These are phyloP conservation scores for Kodamaea plutei DNA, from an alignment of 1,139 yeast species.

Conservation along the genomic window DNA sequence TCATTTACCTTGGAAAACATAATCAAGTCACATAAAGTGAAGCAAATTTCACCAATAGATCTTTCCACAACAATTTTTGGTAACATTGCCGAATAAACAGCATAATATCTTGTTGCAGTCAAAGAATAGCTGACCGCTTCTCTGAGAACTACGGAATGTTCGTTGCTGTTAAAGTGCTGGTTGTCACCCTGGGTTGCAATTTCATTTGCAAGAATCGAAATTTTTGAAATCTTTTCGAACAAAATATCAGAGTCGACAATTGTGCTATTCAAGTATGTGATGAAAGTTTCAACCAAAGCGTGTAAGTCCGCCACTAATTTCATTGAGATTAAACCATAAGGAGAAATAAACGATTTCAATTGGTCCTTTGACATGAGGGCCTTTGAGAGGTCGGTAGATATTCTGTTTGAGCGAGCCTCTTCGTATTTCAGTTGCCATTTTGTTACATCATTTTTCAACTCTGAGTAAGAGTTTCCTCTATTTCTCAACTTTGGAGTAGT, in stretches of 20 bases:
- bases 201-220: constrained; percentile 48
- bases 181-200: constrained; percentile 44
- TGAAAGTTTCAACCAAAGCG: constrained; percentile 44
- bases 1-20: constrained; percentile 48
- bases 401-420: constrained; percentile 31
- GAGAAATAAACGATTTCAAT: constrained; percentile 29
- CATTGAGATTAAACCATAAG: constrained; percentile 44
- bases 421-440: constrained; percentile 50
- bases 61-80: constrained; percentile 76
- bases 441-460: constrained; percentile 28
- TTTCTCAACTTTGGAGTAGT: constrained; percentile 10
- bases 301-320: constrained; percentile 43
- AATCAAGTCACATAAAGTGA: constrained; percentile 68
- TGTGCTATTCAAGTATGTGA: constrained; percentile 31
- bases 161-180: constrained; percentile 31
- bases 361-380: constrained; percentile 22
- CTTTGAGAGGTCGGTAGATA: constrained; percentile 21
- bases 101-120: constrained; percentile 74
- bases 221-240: constrained; percentile 52
- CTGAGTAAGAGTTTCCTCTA: constrained; percentile 11
- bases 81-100: constrained; percentile 56
- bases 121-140: constrained; percentile 74
- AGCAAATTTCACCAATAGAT: constrained; percentile 71
- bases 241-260: constrained; percentile 37
- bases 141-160: constrained; percentile 44